Evolutionary conservation across 176 grass and related monocot genomes (phyloP).

Genomic region (Rhynchospora pubera): DNA sequence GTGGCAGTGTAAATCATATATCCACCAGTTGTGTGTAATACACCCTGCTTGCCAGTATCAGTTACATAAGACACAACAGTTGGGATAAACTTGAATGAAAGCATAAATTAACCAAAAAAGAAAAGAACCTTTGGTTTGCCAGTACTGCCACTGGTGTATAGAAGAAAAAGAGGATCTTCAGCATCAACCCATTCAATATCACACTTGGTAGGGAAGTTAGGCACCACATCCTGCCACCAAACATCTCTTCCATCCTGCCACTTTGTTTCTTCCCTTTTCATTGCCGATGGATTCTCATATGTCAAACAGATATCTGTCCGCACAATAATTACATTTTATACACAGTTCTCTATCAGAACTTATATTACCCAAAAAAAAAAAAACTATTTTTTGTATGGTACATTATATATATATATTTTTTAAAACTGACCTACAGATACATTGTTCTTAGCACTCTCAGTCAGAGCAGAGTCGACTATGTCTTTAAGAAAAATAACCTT

Average conservation of each 20-base stretch:
- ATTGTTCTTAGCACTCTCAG: slow-evolving; percentile 53
- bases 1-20: slow-evolving; percentile 95
- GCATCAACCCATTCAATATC: slow-evolving; percentile 97
- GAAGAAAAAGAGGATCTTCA: slow-evolving; percentile 95
- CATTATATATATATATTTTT: not conserved
- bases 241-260: slow-evolving; percentile 71
- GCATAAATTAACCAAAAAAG: slow-evolving; percentile 5
- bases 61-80: not conserved
- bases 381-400: not conserved
- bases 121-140: slow-evolving; percentile 84
- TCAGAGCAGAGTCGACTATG: slow-evolving; percentile 66
- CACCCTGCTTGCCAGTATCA: slow-evolving; percentile 45
- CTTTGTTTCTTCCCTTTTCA: slow-evolving; percentile 70
- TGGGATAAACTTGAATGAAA: slow-evolving; percentile 12
- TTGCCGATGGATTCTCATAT: slow-evolving; percentile 59
- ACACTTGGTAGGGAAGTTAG: slow-evolving; percentile 66
- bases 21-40: slow-evolving; percentile 91
- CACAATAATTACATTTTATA: slow-evolving; percentile 2
- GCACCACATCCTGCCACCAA: slow-evolving; percentile 97
- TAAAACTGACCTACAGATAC: slow-evolving; percentile 53
- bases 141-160: slow-evolving; percentile 98
- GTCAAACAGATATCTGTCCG: slow-evolving; percentile 76
- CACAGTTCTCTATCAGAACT: not conserved
- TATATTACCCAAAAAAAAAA: not conserved
- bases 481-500: slow-evolving; percentile 86